Conservation (phyloP, 805 yeast species). For the Zygoascus flipseniorum region DNA sequence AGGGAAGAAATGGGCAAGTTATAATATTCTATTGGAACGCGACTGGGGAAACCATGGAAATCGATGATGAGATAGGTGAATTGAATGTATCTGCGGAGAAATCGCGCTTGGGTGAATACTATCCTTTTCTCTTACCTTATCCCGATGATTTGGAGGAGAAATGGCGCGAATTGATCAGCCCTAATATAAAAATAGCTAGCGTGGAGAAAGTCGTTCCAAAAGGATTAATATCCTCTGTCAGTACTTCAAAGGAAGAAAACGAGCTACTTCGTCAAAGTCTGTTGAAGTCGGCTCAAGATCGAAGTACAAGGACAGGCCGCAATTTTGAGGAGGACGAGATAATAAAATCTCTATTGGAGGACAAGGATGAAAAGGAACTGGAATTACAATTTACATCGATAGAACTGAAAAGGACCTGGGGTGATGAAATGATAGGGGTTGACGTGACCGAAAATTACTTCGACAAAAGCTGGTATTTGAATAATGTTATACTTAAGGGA, state of each 20-base stretch:
- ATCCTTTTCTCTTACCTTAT: slow-evolving; percentile 35
- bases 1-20: slow-evolving; percentile 28
- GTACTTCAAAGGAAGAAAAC: slow-evolving; percentile 45
- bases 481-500: slow-evolving; percentile 24
- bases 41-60: slow-evolving; percentile 26
- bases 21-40: slow-evolving; percentile 32
- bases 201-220: slow-evolving; percentile 25
- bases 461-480: slow-evolving; percentile 56
- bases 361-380: slow-evolving; percentile 28
- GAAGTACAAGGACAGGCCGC: slow-evolving; percentile 8
- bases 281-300: slow-evolving; percentile 21
- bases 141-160: slow-evolving; percentile 27
- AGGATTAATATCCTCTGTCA: slow-evolving; percentile 32
- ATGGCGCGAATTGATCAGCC: slow-evolving; percentile 25
- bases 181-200: slow-evolving; percentile 22
- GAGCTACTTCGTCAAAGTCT: slow-evolving; percentile 33
- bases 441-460: slow-evolving; percentile 43
- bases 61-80: slow-evolving; percentile 28
- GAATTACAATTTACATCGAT: slow-evolving; percentile 32
- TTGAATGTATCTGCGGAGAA: slow-evolving; percentile 25
- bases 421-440: slow-evolving; percentile 30
- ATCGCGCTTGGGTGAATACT: slow-evolving; percentile 26
- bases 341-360: slow-evolving; percentile 23
- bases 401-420: slow-evolving; percentile 33
- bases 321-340: slow-evolving; percentile 27